These are phyloP conservation scores for Casuarina glauca DNA, from an alignment of 306 rosid genomes.

Conservation along the genomic window DNA sequence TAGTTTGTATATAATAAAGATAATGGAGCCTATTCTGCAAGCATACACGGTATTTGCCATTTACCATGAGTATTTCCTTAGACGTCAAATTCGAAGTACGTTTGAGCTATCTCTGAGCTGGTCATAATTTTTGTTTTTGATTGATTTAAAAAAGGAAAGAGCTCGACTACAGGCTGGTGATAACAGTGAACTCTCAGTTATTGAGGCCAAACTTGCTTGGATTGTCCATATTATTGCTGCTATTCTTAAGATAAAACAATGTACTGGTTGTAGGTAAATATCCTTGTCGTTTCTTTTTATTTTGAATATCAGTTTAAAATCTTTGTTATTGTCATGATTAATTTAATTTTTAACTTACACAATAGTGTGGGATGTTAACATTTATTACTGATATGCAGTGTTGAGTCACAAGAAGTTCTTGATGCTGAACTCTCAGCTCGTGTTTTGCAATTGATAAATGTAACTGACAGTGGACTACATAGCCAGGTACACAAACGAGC, in stretches of 20 bases:
- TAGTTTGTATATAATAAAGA: constrained; percentile 83
- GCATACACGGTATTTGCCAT: constrained; percentile 73
- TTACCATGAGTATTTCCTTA: neutral
- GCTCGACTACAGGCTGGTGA: constrained; percentile 79
- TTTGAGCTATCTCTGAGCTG: neutral
- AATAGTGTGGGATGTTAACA: neutral
- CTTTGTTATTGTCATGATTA: neutral
- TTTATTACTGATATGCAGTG: constrained; percentile 48
- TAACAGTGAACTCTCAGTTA: constrained; percentile 65
- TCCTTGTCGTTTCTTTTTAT: constrained; percentile 1
- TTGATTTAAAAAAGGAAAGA: constrained; percentile 67
- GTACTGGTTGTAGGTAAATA: constrained; percentile 87
- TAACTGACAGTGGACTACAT: constrained; percentile 89
- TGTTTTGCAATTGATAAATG: constrained; percentile 83
- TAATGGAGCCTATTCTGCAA: constrained; percentile 89
- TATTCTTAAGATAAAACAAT: constrained; percentile 81
- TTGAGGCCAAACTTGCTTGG: constrained; percentile 98
- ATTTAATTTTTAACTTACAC: neutral
- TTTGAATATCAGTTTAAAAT: neutral
- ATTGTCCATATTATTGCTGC: constrained; percentile 96
- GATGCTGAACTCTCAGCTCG: constrained; percentile 99
- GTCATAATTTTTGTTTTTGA: constrained; percentile 28
- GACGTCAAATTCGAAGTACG: neutral
- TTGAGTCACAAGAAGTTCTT: constrained; percentile 88
- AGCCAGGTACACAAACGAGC: constrained; percentile 66